A percentile compares a stretch with the other conserved stretches of the same genome.
Conservation (phyloP, 73 alveolate species). For the Breviolum minutum region DNA sequence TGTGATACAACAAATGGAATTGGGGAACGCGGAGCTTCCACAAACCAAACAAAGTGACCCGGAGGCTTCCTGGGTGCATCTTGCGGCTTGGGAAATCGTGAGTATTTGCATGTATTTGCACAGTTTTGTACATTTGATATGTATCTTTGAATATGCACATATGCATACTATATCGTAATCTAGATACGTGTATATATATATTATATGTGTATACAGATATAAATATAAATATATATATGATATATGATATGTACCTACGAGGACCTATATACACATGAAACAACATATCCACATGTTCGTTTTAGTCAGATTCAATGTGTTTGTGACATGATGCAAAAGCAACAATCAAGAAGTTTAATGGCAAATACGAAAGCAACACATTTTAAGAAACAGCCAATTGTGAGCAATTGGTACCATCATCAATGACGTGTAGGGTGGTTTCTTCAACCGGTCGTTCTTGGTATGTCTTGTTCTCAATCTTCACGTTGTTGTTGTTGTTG, state of each 20-base stretch:
- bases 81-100: no score
- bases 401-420: no score
- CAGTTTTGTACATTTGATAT: no score
- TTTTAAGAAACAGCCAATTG: no score
- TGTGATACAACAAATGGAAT: constrained; percentile 15
- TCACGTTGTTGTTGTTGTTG: no score
- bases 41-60: constrained; percentile 26
- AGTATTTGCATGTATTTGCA: no score
- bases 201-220: not conserved
- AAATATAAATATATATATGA: not conserved
- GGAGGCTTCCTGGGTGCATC: constrained; percentile 12
- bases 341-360: no score
- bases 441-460: no score
- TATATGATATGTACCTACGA: not conserved
- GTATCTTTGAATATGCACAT: not conserved
- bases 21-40: not conserved
- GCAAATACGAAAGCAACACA: no score
- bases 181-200: not conserved
- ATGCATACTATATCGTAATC: not conserved
- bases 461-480: no score
- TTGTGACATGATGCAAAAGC: no score
- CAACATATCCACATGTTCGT: not conserved
- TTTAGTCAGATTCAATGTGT: not conserved
- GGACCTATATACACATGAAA: not conserved
- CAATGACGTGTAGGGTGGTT: no score